Base-by-base conservation (phyloP, 176 grass and related monocot species). In the Aechmea fasciata region DNA sequence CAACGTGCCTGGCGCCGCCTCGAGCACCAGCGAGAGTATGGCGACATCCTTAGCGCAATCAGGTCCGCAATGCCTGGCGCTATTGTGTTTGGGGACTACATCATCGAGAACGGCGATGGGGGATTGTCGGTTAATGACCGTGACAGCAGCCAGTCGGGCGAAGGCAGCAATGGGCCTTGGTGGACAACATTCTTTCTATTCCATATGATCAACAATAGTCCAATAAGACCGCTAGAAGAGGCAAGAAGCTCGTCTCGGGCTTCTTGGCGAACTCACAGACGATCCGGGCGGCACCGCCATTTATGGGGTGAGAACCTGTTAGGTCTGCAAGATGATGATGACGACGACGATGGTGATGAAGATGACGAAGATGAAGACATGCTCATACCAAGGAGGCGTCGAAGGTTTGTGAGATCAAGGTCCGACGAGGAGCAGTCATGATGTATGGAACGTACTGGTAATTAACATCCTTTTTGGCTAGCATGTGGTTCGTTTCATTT, bases 51-150 rank as follows among this genome's bases (percentile, higher is more conserved):
- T 17, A 92, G 94, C 13, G 86, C 94, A 78, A 92, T 97, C 52
- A 92, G 89, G 12, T 97, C 94, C 1, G 81, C 85, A 71, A 85
- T 92, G 79, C 89, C 89, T 49, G 89, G 87, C 23, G 94, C 89
- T 63, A 73, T 97, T 77, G 88, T 97, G 74, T 79, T 97, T 57
- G 89, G 94, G 66, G 94, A 97, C 47, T 92, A 92, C 79, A 84
- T 97, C 50, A 85, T 97, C 8, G 94, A 97, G 54, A 77, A 67
- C 18, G 83, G 84, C 70, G 79, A 87, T 83, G 79, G n/a, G 1
- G 66, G 79, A 64, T 75, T 73, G 10, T 79, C 70, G 54, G 68
- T 62, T 65, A 67, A 70, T 47, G 82, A 87, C 54, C 67, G 76
- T 11, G 79, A 61, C 9, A 61, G 55, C 20, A 61, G 47, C 48